Evolutionary conservation across 768 basidiomycete genomes (phyloP).

Genomic region (Mycena chlorophos): DNA sequence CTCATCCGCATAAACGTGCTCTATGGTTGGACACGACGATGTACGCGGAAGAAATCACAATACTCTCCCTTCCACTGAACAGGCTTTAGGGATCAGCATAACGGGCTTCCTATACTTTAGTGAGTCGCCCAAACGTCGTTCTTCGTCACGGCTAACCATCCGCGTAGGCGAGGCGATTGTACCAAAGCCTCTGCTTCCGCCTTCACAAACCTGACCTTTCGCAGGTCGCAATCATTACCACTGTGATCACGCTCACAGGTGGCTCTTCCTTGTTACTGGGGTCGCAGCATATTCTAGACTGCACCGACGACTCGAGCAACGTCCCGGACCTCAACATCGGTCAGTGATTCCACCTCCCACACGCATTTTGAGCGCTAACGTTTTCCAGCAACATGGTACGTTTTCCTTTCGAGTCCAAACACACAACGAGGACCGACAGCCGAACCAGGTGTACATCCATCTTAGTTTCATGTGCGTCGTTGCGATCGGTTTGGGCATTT

Average conservation of each 20-base stretch:
- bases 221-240: not conserved
- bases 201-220: not conserved
- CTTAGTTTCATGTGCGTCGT: not conserved
- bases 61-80: not conserved
- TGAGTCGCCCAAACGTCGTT: not conserved
- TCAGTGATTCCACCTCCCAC: not conserved
- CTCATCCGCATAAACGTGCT: conserved; percentile 6
- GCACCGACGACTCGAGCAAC: not conserved
- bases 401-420: not conserved
- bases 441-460: conserved; percentile 10
- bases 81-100: not conserved
- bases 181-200: not conserved
- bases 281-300: not conserved
- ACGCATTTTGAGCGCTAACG: not conserved
- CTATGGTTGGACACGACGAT: conserved; percentile 9
- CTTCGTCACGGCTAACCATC: not conserved
- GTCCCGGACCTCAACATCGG: not conserved
- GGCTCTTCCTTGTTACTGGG: not conserved
- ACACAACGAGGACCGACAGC: not conserved
- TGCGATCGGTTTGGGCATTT: not conserved
- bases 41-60: not conserved
- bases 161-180: not conserved
- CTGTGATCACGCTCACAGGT: not conserved
- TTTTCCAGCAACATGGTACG: conserved; percentile 2
- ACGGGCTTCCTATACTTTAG: not conserved